Conservation (phyloP, 164 flowering plant genomes). For the Aristolochia contorta region DNA sequence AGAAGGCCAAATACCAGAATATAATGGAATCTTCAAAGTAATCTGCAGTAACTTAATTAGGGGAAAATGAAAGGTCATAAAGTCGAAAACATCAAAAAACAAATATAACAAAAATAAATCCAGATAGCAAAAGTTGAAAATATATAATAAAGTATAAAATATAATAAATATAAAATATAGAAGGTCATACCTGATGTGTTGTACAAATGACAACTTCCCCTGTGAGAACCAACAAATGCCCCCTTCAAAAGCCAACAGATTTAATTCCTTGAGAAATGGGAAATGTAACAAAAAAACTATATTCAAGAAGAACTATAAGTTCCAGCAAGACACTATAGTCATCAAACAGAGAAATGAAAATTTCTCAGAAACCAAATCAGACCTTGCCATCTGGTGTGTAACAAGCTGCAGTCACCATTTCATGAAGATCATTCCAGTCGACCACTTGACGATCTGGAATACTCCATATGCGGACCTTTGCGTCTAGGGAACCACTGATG, state of each 20-base stretch:
- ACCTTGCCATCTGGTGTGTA: slow-evolving; percentile 99
- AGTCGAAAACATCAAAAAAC: too few relatives aligned
- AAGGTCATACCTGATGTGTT: slow-evolving; percentile 56
- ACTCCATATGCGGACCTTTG: slow-evolving; percentile 99
- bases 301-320: background rate
- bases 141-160: too few relatives aligned
- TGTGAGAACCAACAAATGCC: slow-evolving; percentile 95
- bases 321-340: background rate
- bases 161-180: too few relatives aligned
- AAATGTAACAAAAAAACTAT: slow-evolving; percentile 2
- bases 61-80: too few relatives aligned
- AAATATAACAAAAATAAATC: too few relatives aligned
- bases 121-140: too few relatives aligned
- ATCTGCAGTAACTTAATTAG: too few relatives aligned
- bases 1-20: too few relatives aligned
- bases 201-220: slow-evolving; percentile 80
- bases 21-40: too few relatives aligned
- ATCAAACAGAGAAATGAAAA: background rate
- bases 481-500: slow-evolving; percentile 97
- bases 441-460: slow-evolving; percentile 93
- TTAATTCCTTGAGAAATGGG: slow-evolving; percentile 13
- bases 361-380: background rate
- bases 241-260: slow-evolving; percentile 41
- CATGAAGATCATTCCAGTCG: slow-evolving; percentile 95
- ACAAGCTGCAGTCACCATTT: slow-evolving; percentile 99